phyloP scores from a whole-genome alignment of 192 early-diverging fungal species.

The Coemansia sp. region DNA sequence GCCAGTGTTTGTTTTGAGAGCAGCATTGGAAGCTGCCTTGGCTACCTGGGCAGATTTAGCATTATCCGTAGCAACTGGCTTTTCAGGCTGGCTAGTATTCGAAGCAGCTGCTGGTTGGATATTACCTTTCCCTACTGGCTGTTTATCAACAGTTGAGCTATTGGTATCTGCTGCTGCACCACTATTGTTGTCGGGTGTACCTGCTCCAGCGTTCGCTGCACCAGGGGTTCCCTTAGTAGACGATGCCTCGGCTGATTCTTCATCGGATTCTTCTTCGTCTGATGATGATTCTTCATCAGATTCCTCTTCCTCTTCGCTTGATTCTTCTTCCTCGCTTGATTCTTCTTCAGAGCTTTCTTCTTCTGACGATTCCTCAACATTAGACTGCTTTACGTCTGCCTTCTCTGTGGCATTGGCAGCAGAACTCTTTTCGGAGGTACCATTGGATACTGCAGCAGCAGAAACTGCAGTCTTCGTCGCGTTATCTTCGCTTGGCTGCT shows the following conservation, averaged over 20 bases:
- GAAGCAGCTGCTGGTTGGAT: neutral
- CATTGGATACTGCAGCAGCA: neutral
- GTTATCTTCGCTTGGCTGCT: neutral
- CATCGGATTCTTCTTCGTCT: neutral
- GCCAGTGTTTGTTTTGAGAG: neutral
- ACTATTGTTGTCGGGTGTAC: neutral
- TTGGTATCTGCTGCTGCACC: neutral
- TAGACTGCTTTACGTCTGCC: neutral
- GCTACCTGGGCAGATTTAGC: too few species aligned
- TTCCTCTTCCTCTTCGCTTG: conserved; percentile 2
- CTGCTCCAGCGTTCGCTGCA: neutral
- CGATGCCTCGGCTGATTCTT: neutral
- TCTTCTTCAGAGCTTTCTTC: neutral
- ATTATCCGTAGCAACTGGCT: neutral
- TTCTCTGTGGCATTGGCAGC: too few species aligned
- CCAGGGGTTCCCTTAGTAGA: neutral
- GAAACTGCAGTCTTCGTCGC: neutral
- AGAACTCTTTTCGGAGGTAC: neutral
- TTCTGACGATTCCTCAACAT: neutral
- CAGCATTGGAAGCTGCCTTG: neutral
- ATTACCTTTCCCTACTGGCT: conserved; percentile 1
- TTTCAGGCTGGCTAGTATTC: neutral
- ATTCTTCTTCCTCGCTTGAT: conserved; percentile 1
- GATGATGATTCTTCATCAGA: conserved; percentile 13
- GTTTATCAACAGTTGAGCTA: neutral